A percentile compares a stretch with the other conserved stretches of the same genome.
These are phyloP conservation scores for Corymbia calophylla DNA, from an alignment of 441 rosid genomes.

Conservation along the genomic window DNA sequence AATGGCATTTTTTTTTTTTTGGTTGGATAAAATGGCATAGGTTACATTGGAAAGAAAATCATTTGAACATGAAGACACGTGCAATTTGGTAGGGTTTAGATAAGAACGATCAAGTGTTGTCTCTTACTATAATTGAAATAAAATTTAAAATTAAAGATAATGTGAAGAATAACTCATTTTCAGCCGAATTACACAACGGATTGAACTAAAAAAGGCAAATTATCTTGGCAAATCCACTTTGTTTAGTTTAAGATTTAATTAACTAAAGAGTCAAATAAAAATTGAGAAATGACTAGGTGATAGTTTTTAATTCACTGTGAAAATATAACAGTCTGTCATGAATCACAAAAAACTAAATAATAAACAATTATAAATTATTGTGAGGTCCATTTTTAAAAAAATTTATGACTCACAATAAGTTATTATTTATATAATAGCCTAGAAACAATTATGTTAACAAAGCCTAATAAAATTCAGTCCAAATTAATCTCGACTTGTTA, in stretches of 20 bases:
- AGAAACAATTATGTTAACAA: too few relatives aligned
- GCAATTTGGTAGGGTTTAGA: not conserved
- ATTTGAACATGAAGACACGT: not conserved
- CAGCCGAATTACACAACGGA: not conserved
- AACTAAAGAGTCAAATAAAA: too few relatives aligned
- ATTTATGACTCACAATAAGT: too few relatives aligned
- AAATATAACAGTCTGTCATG: too few relatives aligned
- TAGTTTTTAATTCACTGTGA: too few relatives aligned
- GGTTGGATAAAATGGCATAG: too few relatives aligned
- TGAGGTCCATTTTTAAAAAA: too few relatives aligned
- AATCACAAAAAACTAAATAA: too few relatives aligned
- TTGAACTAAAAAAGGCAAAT: not conserved
- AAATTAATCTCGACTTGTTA: not conserved
- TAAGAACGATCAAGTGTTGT: not conserved
- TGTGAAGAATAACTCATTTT: not conserved
- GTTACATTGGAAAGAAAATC: not conserved
- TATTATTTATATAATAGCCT: too few relatives aligned
- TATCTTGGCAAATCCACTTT: not conserved
- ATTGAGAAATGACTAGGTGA: too few relatives aligned
- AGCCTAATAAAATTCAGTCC: not conserved
- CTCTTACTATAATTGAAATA: not conserved
- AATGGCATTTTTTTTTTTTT: not conserved
- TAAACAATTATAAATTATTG: too few relatives aligned
- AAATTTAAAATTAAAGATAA: not conserved
- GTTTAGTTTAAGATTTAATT: too few relatives aligned